phyloP scores from a whole-genome alignment of 345 rosid species.

The Pistacia vera region DNA sequence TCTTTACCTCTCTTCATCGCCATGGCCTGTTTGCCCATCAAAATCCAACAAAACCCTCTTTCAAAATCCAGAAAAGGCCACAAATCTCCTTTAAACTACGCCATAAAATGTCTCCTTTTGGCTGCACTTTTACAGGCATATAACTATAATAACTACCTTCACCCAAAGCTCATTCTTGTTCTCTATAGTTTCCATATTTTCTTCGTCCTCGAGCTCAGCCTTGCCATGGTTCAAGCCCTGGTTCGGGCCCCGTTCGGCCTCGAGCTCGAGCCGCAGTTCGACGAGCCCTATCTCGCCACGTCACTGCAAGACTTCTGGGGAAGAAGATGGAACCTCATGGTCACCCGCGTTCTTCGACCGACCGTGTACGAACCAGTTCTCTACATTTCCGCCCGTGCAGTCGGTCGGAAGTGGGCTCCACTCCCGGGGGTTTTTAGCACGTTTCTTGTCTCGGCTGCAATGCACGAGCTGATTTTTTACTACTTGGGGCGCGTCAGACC shows the following conservation, averaged over 20 bases:
- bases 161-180: conserved; percentile 28
- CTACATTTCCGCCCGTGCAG: background rate
- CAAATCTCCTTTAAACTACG: conserved; percentile 23
- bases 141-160: conserved; percentile 28
- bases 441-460: conserved; percentile 48
- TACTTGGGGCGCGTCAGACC: conserved; percentile 48
- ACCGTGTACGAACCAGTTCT: conserved; percentile 54
- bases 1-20: conserved; percentile 39
- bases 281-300: conserved; percentile 57
- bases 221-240: conserved; percentile 33
- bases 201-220: conserved; percentile 37
- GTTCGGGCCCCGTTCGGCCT: conserved; percentile 31
- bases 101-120: conserved; percentile 34
- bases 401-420: conserved; percentile 41
- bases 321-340: conserved; percentile 66
- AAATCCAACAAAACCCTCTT: conserved; percentile 27
- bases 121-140: conserved; percentile 18
- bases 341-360: conserved; percentile 48
- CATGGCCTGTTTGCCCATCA: conserved; percentile 58
- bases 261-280: conserved; percentile 56
- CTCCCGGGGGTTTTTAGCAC: conserved; percentile 40
- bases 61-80: conserved; percentile 9
- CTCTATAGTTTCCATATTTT: conserved; percentile 42
- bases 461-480: conserved; percentile 70
- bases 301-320: conserved; percentile 86